Evolutionary conservation across 169 alveolate genomes (phyloP), one percentile per base, ranked within the genome.

Genomic region (Plasmodium vivax): DNA sequence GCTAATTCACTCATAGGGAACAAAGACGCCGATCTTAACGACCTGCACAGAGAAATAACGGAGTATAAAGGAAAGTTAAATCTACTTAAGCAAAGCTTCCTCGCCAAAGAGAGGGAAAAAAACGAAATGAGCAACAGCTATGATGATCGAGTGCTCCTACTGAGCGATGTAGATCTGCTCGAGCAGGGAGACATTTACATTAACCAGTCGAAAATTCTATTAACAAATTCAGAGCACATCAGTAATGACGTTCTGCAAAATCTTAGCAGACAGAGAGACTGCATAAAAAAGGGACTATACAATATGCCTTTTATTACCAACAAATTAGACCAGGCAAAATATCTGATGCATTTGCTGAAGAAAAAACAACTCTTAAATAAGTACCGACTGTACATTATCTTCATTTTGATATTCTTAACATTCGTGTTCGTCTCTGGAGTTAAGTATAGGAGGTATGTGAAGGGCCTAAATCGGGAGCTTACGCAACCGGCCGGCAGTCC

Each of bases 181-280:
- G 94, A 88, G 62, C 62, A 88, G 58, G 94, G 94, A 10, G 94
- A 88, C 58, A 85, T 88, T 10, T 88, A 88, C 71, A 88, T 88
- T 2, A 88, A 88, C 45, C 94, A 88, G 34, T 88, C 94, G 9
- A 88, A 88, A 88, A 88, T 88, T 8, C 32, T 88, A 34, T 19
- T 88, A 81, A 56, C 68, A 19, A 88, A 88, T 45, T 9, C 94
- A 54, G 94, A 88, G 45, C 79, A 88, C 34, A 88, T 88, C 23
- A 88, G 90, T 47, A 88, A 88, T 58, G 94, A 88, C 72, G 82
- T 88, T 77, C 45, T 88, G 88, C 80, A 62, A 32, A 56, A 77
- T 30, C 71, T 88, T 32, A 75, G 79, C 82, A 75, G 56, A 88
- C 94, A 88, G 82, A 88, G 74, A 30, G 94, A 88, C 36, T 54